These are phyloP conservation scores for Rubroboletus satanas DNA, from an alignment of 768 basidiomycete genomes.

Conservation along the genomic window DNA sequence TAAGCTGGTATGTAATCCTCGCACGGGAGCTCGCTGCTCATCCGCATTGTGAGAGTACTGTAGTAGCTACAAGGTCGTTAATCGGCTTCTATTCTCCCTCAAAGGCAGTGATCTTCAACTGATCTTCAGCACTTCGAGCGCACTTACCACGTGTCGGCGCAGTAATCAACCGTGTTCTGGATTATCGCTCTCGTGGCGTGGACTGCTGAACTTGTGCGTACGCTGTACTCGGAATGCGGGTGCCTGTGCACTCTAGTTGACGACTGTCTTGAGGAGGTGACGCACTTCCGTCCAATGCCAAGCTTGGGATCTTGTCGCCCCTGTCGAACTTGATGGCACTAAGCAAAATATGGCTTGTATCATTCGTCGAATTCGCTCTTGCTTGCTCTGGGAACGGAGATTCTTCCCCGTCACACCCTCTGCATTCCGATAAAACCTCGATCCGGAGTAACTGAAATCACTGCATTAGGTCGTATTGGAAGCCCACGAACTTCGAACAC, in stretches of 20 bases:
- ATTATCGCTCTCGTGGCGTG: background rate
- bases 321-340: constrained; percentile 5
- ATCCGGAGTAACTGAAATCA: constrained; percentile 14
- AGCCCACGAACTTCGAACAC: constrained; percentile 12
- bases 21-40: constrained; percentile 1
- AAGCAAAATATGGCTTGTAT: constrained; percentile 5
- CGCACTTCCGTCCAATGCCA: background rate
- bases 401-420: constrained; percentile 21
- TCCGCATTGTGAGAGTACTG: background rate
- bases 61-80: constrained; percentile 3
- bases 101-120: constrained; percentile 28
- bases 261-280: background rate
- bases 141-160: constrained; percentile 7
- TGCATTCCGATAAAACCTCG: constrained; percentile 20
- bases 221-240: background rate
- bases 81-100: constrained; percentile 26
- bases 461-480: constrained; percentile 16
- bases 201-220: background rate
- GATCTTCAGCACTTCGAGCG: constrained; percentile 20
- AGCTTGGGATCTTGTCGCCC: background rate
- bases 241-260: background rate
- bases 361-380: constrained; percentile 20
- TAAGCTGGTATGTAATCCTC: background rate
- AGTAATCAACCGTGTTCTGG: constrained; percentile 1
- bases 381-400: constrained; percentile 24